Evolutionary conservation across 257 asterid genomes (phyloP).

Genomic region (Nicotiana tomentosiformis): DNA sequence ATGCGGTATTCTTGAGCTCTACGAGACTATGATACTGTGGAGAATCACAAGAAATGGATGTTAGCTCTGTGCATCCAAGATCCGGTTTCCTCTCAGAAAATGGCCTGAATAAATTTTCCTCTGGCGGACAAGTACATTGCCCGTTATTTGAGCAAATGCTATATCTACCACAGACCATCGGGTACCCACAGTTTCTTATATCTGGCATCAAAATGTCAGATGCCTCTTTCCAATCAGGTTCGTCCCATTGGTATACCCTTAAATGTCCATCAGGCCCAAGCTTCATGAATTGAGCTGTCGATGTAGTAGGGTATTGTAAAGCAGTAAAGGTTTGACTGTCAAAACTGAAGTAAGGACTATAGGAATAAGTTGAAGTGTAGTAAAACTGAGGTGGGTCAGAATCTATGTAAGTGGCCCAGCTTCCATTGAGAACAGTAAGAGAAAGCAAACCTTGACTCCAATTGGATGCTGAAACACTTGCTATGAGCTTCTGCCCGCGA

Average conservation of each 20-base stretch:
- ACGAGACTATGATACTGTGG: neutral
- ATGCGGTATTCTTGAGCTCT: neutral
- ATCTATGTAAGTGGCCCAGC: neutral
- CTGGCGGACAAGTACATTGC: slow-evolving; percentile 8
- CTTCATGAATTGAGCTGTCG: neutral
- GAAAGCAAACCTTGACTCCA: neutral
- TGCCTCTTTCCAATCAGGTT: neutral
- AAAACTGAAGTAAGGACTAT: neutral
- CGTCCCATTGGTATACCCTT: neutral
- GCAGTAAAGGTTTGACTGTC: neutral
- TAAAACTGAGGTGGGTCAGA: neutral
- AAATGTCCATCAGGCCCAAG: slow-evolving; percentile 2
- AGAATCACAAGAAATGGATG: neutral
- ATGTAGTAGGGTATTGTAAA: neutral
- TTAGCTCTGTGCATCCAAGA: neutral
- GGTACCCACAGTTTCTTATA: neutral
- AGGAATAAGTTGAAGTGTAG: neutral
- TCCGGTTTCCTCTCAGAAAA: neutral
- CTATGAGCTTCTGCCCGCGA: neutral
- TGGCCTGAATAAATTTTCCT: neutral
- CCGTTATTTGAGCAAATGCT: neutral
- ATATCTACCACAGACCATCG: slow-evolving; percentile 6
- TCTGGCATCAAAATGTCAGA: neutral
- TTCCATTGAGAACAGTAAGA: neutral
- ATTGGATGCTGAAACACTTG: neutral